Percentiles rank a stretch among this genome's conserved stretches.
phyloP scores from a whole-genome alignment of 495 filamentous ascomycete genomes.

The Aspergillus coremiiformis region DNA sequence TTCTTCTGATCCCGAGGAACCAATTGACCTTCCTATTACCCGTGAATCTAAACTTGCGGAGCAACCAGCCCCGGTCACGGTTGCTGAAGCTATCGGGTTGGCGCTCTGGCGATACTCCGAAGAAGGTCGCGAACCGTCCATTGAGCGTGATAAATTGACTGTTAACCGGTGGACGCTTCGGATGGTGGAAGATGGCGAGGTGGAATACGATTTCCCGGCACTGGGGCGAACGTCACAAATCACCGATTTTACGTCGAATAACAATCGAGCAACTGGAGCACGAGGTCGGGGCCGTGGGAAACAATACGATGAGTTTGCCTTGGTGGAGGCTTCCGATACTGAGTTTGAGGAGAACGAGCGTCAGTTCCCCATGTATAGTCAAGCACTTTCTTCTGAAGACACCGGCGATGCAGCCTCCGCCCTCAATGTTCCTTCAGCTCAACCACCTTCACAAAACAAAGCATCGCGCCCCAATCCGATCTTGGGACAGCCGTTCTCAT shows the following conservation, averaged over 20 bases:
- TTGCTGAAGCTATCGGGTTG: conserved; percentile 85
- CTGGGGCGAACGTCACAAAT: conserved; percentile 72
- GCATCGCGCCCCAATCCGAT: conserved; percentile 51
- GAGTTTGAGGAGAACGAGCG: conserved; percentile 73
- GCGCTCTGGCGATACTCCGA: conserved; percentile 81
- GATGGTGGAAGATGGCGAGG: conserved; percentile 94
- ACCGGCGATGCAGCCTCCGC: conserved; percentile 28
- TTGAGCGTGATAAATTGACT: conserved; percentile 63
- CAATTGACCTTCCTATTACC: conserved; percentile 71
- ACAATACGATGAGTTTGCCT: conserved; percentile 87
- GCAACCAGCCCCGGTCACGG: conserved; percentile 59
- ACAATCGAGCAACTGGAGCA: conserved; percentile 57
- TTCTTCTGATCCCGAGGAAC: conserved; percentile 58
- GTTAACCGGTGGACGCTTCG: conserved; percentile 88
- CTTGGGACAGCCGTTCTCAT: conserved; percentile 43
- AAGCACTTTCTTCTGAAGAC: conserved; percentile 45
- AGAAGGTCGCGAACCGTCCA: conserved; percentile 65
- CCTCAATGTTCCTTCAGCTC: conserved; percentile 36
- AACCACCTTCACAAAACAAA: conserved; percentile 24
- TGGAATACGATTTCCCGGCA: conserved; percentile 92
- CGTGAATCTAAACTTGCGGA: conserved; percentile 68
- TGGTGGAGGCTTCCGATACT: conserved; percentile 70
- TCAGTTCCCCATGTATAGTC: conserved; percentile 62
- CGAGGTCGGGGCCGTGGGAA: conserved; percentile 69
- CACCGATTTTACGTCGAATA: conserved; percentile 81